Percentiles rank a stretch among this genome's conserved stretches.
Evolutionary conservation across 331 rosid genomes (phyloP).

Genomic region (Prunus yedoensis): DNA sequence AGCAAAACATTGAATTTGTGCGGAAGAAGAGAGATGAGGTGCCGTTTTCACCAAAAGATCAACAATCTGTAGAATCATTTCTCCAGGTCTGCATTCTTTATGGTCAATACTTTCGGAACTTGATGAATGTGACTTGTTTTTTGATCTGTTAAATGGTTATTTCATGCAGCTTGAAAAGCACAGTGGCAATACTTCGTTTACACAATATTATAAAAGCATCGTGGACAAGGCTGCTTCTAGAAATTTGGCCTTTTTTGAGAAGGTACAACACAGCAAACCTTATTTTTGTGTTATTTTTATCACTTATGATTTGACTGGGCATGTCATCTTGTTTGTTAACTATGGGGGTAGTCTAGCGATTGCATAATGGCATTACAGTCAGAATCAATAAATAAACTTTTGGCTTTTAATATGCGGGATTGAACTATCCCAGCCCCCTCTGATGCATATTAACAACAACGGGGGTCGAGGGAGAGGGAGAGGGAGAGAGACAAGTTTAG

Average conservation of each 20-base stretch:
- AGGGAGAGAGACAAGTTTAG: background rate
- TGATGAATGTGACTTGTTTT: background rate
- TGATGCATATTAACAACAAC: no score
- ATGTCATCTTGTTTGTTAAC: slow-evolving; percentile 3
- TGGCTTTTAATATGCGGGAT: background rate
- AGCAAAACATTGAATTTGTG: slow-evolving; percentile 68
- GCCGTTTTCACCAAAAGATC: slow-evolving; percentile 84
- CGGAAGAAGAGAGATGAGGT: slow-evolving; percentile 76
- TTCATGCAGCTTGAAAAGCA: slow-evolving; percentile 64
- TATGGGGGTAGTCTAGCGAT: background rate
- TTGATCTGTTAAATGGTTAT: slow-evolving; percentile 15
- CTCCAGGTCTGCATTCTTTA: slow-evolving; percentile 62
- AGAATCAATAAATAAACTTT: background rate
- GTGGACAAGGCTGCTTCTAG: slow-evolving; percentile 70
- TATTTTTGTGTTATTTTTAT: background rate
- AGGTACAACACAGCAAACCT: slow-evolving; percentile 50
- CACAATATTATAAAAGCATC: slow-evolving; percentile 78
- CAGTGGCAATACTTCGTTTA: slow-evolving; percentile 49
- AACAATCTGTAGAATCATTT: slow-evolving; percentile 65
- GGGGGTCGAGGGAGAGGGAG: no score
- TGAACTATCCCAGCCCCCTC: background rate
- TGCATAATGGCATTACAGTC: background rate
- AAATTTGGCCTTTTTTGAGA: slow-evolving; percentile 40
- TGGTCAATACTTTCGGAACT: background rate
- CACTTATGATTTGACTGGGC: background rate